A percentile compares a stretch with the other conserved stretches of the same genome.
phyloP scores from a whole-genome alignment of 2,329 filamentous ascomycete species.

The Fusarium tjaetaba region DNA sequence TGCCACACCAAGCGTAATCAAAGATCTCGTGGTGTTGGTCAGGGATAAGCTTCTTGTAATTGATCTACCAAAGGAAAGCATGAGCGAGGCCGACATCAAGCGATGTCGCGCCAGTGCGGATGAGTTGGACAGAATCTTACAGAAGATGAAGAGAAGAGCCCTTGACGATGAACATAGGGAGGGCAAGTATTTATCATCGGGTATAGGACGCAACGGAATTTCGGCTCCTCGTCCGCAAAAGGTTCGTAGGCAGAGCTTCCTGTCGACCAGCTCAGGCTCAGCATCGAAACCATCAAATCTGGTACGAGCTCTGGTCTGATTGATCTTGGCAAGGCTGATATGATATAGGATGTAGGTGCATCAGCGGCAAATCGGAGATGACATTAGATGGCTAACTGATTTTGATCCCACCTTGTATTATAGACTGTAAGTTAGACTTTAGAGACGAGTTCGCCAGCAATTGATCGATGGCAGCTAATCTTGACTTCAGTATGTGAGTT shows the following conservation, averaged over 20 bases:
- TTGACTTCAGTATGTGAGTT: not conserved
- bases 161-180: not conserved
- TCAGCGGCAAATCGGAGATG: not conserved
- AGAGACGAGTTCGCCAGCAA: not conserved
- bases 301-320: not conserved
- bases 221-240: not conserved
- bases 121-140: not conserved
- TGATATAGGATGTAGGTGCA: conserved; percentile 8
- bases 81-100: not conserved
- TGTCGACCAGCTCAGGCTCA: not conserved
- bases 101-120: conserved; percentile 2
- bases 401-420: not conserved
- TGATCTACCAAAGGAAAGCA: not conserved
- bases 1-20: not conserved
- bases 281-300: conserved; percentile 2
- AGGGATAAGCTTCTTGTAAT: conserved; percentile 15
- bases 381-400: not conserved
- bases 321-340: not conserved
- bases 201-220: not conserved
- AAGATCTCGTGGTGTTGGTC: conserved; percentile 11
- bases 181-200: conserved; percentile 13
- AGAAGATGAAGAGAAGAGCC: not conserved
- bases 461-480: not conserved
- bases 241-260: not conserved
- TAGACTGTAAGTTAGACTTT: conserved; percentile 8